A percentile compares a stretch with the other conserved stretches of the same genome.
phyloP scores from a whole-genome alignment of 805 yeast genomes.

The Hanseniaspora clermontiae region DNA sequence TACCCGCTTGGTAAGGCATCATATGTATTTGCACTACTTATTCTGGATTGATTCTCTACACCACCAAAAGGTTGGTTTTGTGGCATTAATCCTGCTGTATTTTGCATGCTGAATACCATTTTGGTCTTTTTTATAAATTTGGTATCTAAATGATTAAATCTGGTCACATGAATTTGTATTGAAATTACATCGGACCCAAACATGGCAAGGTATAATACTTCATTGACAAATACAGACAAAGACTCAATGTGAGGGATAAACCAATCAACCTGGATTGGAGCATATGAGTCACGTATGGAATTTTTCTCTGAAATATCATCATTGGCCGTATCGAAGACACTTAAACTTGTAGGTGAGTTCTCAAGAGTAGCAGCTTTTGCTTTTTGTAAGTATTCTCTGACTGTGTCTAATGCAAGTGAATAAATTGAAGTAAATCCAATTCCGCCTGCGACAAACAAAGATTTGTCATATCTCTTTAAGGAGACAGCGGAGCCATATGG shows the following conservation, averaged over 20 bases:
- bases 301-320: neutral
- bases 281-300: neutral
- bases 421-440: constrained; percentile 53
- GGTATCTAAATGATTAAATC: neutral
- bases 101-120: neutral
- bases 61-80: neutral
- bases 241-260: constrained; percentile 2
- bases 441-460: constrained; percentile 59
- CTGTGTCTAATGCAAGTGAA: constrained; percentile 31
- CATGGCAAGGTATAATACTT: neutral
- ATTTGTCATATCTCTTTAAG: constrained; percentile 38
- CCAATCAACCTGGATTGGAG: neutral
- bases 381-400: constrained; percentile 6
- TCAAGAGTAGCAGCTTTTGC: neutral
- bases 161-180: neutral
- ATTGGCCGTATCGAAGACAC: neutral
- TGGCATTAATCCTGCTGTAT: neutral
- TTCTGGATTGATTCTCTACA: neutral
- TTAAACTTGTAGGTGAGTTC: neutral
- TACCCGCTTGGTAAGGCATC: constrained; percentile 2
- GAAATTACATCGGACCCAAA: neutral
- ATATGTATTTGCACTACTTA: neutral
- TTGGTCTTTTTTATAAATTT: neutral
- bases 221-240: neutral
- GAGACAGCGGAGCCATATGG: constrained; percentile 53